These are phyloP conservation scores for Teunomyces kruisii DNA, from an alignment of 805 yeast species.

Conservation along the genomic window DNA sequence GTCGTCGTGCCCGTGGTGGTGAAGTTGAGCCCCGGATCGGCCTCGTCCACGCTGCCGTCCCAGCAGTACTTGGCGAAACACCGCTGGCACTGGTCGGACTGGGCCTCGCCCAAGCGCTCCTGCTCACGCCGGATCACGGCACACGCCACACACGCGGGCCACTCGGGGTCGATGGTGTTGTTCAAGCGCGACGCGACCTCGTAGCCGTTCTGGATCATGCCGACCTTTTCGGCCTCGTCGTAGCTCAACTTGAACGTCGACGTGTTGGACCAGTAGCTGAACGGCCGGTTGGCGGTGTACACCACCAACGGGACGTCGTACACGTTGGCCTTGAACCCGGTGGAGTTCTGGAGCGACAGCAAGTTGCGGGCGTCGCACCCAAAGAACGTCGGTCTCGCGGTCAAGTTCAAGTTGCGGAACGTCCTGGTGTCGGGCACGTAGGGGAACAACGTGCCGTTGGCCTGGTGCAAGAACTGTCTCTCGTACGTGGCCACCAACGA, in stretches of 20 bases:
- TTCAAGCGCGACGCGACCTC: slow-evolving; percentile 24
- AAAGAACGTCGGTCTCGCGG: slow-evolving; percentile 26
- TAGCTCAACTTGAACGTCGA: slow-evolving; percentile 28
- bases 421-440: slow-evolving; percentile 22
- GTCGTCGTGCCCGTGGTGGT: slow-evolving; percentile 40
- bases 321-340: slow-evolving; percentile 8
- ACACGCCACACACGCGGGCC: slow-evolving; percentile 28
- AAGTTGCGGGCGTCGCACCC: slow-evolving; percentile 28
- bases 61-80: slow-evolving; percentile 28
- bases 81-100: slow-evolving; percentile 23
- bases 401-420: slow-evolving; percentile 28
- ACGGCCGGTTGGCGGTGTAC: slow-evolving; percentile 31
- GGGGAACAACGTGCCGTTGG: slow-evolving; percentile 26
- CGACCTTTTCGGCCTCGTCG: slow-evolving; percentile 20
- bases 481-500: slow-evolving; percentile 56
- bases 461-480: slow-evolving; percentile 49
- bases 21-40: slow-evolving; percentile 31
- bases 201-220: slow-evolving; percentile 27
- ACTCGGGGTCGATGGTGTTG: slow-evolving; percentile 18
- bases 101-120: slow-evolving; percentile 20
- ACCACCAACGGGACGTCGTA: slow-evolving; percentile 25
- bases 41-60: slow-evolving; percentile 18
- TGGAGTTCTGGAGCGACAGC: slow-evolving; percentile 14
- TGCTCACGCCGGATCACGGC: slow-evolving; percentile 28
- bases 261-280: slow-evolving; percentile 25